Evolutionary conservation across 108 stramenopile species (phyloP).

Genomic region (Cyclotella atomus): DNA sequence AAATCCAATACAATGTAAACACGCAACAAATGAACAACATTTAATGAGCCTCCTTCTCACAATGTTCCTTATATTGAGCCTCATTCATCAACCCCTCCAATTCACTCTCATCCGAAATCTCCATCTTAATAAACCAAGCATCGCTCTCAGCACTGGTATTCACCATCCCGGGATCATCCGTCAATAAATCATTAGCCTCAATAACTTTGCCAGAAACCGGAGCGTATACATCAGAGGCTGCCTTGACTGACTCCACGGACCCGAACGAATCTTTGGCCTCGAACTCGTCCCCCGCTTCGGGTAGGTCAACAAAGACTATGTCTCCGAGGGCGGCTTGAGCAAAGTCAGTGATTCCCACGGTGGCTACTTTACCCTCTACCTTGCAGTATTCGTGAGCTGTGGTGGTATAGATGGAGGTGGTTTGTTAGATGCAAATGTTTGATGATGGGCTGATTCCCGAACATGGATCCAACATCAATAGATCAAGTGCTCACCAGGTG

Average conservation of each 20-base stretch:
- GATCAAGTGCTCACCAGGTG: conserved; percentile 28
- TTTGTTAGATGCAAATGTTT: not conserved
- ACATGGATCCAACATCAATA: not conserved
- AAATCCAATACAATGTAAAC: conserved; percentile 11
- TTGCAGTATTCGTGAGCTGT: conserved; percentile 94
- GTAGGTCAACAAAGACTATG: conserved; percentile 98
- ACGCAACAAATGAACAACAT: too few species aligned
- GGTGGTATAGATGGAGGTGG: not conserved
- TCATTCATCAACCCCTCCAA: conserved; percentile 72
- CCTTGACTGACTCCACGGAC: conserved; percentile 99
- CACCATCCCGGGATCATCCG: conserved; percentile 83
- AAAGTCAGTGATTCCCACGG: conserved; percentile 95
- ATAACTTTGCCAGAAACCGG: conserved; percentile 85
- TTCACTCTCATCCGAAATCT: conserved; percentile 73
- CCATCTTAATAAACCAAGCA: conserved; percentile 95
- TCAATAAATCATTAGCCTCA: conserved; percentile 82
- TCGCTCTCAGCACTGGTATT: conserved; percentile 83
- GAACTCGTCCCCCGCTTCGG: conserved; percentile 89
- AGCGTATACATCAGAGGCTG: conserved; percentile 96
- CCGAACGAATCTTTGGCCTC: conserved; percentile 93
- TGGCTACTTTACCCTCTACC: conserved; percentile 91
- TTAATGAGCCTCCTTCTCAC: conserved; percentile 52
- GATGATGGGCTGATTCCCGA: not conserved
- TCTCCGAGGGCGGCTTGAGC: conserved; percentile 96
- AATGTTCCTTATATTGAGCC: conserved; percentile 55